Base-by-base conservation (phyloP, 2,329 filamentous ascomycete species). In the Coniochaeta pulveracea region DNA sequence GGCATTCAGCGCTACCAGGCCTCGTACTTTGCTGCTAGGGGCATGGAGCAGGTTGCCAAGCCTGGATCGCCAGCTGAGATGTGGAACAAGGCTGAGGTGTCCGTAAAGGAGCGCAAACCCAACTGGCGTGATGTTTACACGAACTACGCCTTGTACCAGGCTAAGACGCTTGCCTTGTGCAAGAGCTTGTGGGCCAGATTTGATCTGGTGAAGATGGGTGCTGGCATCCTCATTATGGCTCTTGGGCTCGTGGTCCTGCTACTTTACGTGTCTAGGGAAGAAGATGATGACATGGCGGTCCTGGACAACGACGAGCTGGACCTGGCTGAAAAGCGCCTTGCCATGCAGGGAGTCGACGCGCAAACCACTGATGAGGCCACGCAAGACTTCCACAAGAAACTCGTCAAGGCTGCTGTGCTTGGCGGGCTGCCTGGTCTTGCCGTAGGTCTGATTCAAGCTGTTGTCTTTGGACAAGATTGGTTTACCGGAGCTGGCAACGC, bases 101-200 rank as follows among this genome's bases (percentile, higher is more conserved):
- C 50, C 8, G 37, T 47, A 22, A 31, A 35, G 2, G 34, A 26
- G 4, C 53, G 46, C 35, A 43, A 44, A n/a, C 45, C 26, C 38
- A 55, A 46, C 48, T 43, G 63, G 55, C 52, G 47, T 47, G 38
- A 58, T 6, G 51, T 63, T 0, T 75, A 73, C 44, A 42, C 66
- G 3, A 71, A 77, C 1, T 89, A 84, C 48, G 61, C 68, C 11
- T 63, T 66, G 9, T 96, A 93, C 50, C 86, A 95, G 52, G 64
- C 65, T 19, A 75, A 84, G 49, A 94, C 82, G 1, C 64, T 98
- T 27, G 66, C 66, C 18, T 69, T 89, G 10, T 96, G 85, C 61
- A 83, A 86, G 51, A 71, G 69, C 24, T 63, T 96, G 11, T 98
- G 91, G 91, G 86, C 91, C 15, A 76, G 83, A 22, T 98, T 98